These are phyloP conservation scores for Aaosphaeria arxii DNA, from an alignment of 2,329 filamentous ascomycete genomes.

Conservation along the genomic window DNA sequence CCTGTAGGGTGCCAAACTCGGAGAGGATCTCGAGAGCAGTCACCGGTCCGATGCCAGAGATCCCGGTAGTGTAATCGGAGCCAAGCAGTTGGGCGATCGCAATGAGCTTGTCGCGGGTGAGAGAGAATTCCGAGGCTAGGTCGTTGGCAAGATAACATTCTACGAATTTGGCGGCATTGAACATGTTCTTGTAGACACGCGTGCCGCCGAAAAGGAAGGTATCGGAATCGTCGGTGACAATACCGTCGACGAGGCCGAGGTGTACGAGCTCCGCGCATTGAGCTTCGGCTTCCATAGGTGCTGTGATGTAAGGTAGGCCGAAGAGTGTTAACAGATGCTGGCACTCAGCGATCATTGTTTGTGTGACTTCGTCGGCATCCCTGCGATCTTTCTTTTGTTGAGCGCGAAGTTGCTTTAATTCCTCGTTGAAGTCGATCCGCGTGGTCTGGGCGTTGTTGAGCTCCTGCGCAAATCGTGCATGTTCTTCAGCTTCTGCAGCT, in stretches of 20 bases:
- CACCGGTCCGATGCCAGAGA: slow-evolving; percentile 88
- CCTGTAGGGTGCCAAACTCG: slow-evolving; percentile 74
- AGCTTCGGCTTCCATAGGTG: slow-evolving; percentile 98
- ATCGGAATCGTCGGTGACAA: slow-evolving; percentile 96
- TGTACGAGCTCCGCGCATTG: slow-evolving; percentile 90
- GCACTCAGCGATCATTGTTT: slow-evolving; percentile 93
- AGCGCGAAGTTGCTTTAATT: slow-evolving; percentile 80
- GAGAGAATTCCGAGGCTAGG: slow-evolving; percentile 82
- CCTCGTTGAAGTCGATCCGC: slow-evolving; percentile 76
- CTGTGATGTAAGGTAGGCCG: slow-evolving; percentile 92
- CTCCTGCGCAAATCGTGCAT: slow-evolving; percentile 85
- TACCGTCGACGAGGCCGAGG: slow-evolving; percentile 88
- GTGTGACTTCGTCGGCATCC: slow-evolving; percentile 94
- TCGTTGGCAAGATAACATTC: slow-evolving; percentile 88
- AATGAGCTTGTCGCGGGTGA: slow-evolving; percentile 85
- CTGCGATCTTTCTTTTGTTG: slow-evolving; percentile 96
- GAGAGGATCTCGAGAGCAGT: slow-evolving; percentile 92
- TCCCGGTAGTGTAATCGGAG: slow-evolving; percentile 90
- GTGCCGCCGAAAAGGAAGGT: slow-evolving; percentile 96
- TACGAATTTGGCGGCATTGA: slow-evolving; percentile 96
- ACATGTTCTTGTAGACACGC: slow-evolving; percentile 99
- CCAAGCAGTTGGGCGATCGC: slow-evolving; percentile 86
- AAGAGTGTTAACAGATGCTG: slow-evolving; percentile 88
- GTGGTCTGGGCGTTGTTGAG: slow-evolving; percentile 72
- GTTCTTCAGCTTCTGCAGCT: slow-evolving; percentile 87